Conservation (phyloP, 768 basidiomycete genomes). For the Neoboletus subvelutipes region DNA sequence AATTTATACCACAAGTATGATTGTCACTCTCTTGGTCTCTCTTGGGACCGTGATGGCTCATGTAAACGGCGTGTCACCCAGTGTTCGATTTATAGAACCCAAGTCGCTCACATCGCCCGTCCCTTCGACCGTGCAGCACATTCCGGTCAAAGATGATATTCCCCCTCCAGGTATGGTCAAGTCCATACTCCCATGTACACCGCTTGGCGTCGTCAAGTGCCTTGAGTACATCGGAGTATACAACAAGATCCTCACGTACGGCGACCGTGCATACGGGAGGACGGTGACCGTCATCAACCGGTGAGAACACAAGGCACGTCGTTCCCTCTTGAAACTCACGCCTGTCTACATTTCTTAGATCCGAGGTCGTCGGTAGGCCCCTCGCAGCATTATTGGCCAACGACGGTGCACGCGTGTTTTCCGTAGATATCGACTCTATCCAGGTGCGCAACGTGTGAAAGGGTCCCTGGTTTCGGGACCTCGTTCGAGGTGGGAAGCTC, state of each 20-base stretch:
- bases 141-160: conserved; percentile 48
- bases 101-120: conserved; percentile 57
- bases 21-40: background rate
- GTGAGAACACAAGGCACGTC: conserved; percentile 37
- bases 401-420: conserved; percentile 94
- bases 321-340: conserved; percentile 1
- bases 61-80: conserved; percentile 30
- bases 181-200: conserved; percentile 96
- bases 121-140: conserved; percentile 29
- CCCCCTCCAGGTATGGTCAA: conserved; percentile 88
- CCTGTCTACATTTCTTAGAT: conserved; percentile 44
- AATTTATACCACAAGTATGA: conserved; percentile 93
- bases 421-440: conserved; percentile 92
- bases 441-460: conserved; percentile 46
- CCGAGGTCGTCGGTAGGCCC: conserved; percentile 96
- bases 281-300: conserved; percentile 94
- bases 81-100: conserved; percentile 91
- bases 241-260: conserved; percentile 88
- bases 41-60: background rate
- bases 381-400: conserved; percentile 95
- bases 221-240: conserved; percentile 91
- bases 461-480: background rate
- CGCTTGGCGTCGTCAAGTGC: conserved; percentile 93
- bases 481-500: background rate
- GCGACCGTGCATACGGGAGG: conserved; percentile 91